phyloP scores from a whole-genome alignment of 2,329 filamentous ascomycete genomes.

The Aspergillus pseudonomiae region DNA sequence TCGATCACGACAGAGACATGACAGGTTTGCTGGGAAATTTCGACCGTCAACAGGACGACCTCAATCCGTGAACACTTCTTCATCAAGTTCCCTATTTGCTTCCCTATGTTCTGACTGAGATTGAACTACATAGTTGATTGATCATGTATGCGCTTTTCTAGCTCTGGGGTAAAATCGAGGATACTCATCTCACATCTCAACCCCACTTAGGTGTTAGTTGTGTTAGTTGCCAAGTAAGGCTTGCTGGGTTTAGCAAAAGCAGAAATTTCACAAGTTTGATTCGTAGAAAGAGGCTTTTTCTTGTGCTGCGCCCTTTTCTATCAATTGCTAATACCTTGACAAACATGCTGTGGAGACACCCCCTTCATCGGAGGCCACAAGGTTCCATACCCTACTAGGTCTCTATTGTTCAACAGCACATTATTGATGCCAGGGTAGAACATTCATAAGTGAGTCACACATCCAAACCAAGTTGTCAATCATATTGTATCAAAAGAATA shows the following conservation, averaged over 20 bases:
- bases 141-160: neutral
- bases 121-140: neutral
- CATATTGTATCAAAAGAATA: neutral
- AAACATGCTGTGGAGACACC: neutral
- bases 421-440: neutral
- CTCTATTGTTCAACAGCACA: neutral
- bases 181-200: neutral
- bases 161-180: neutral
- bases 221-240: neutral
- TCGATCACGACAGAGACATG: conserved; percentile 23
- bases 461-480: neutral
- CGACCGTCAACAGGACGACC: conserved; percentile 18
- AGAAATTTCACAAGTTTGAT: neutral
- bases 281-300: neutral
- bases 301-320: neutral
- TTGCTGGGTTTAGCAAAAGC: neutral
- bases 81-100: neutral
- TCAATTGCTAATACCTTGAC: neutral
- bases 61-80: neutral
- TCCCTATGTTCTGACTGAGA: neutral
- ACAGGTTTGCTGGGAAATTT: conserved; percentile 16
- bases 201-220: neutral
- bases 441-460: too few species aligned
- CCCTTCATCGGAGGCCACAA: neutral
- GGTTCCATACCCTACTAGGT: neutral